These are phyloP conservation scores for Erodium texanum DNA, from an alignment of 441 rosid genomes.

Conservation along the genomic window DNA sequence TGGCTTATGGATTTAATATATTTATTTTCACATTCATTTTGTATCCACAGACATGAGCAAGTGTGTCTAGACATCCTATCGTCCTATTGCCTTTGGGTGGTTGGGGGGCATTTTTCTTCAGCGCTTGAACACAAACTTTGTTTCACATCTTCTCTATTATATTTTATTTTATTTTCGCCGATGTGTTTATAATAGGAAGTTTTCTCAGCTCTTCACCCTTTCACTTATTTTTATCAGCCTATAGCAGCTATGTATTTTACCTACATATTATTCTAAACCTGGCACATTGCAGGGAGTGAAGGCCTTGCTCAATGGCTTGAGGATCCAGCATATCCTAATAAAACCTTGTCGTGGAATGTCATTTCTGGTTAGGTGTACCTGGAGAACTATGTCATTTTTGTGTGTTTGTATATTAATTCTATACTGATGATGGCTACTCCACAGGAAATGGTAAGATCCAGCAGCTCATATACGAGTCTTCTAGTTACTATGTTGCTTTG, in stretches of 20 bases:
- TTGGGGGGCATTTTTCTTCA: too few species aligned
- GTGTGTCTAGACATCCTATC: too few species aligned
- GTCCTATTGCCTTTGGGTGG: too few species aligned
- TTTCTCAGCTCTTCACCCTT: too few species aligned
- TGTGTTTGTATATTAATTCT: constrained; percentile 12
- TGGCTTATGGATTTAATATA: too few species aligned
- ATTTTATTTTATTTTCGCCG: constrained; percentile 12
- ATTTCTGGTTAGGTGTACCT: constrained; percentile 47
- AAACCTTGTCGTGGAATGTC: constrained; percentile 77
- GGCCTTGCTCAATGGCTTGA: constrained; percentile 77
- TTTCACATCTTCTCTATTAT: constrained; percentile 15
- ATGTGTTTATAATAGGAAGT: too few species aligned
- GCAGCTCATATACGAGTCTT: constrained; percentile 51
- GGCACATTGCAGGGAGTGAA: constrained; percentile 51
- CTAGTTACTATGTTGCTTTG: constrained; percentile 67
- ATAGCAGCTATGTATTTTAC: too few species aligned
- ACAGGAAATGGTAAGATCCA: constrained; percentile 62
- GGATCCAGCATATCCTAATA: constrained; percentile 80
- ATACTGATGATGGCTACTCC: constrained; percentile 17
- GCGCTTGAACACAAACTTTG: neutral
- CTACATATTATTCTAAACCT: too few species aligned
- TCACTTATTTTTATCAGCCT: too few species aligned
- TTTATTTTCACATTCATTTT: too few species aligned
- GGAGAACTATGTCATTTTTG: constrained; percentile 12
- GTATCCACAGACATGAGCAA: too few species aligned